Base-by-base conservation (phyloP, 345 rosid genomes). In the Limnanthes douglasii region DNA sequence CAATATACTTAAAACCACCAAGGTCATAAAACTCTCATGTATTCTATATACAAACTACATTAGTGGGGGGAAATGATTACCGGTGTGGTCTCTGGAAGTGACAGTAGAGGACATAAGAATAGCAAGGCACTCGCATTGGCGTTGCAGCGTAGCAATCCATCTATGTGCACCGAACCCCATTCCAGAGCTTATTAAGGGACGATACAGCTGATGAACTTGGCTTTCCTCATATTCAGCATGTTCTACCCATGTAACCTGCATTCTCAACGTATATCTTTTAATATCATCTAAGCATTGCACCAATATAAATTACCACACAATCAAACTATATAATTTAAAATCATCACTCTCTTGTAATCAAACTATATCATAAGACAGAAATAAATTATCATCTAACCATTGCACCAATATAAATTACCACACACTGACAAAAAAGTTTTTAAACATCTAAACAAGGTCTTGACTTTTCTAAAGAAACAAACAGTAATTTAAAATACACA, bases 91-190 rank as follows among this genome's bases (percentile, higher is more conserved):
- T 31, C 52, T 56, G 10, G 56, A n/a, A 8, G 72, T 43, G 22
- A 53, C 68, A 9, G 51, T 28, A 3, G 92, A 64, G 19, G 80
- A 68, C 73, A 69, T 56, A 43, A 71, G 78, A 27, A 68, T 56
- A 4, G 75, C 73, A 8, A 71, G 56, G 56, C 70, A 54, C 35
- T 71, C 65, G 53, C 69, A 65, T 7, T 74, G 85, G 30, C 84
- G 63, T 39, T 71, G 81, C 17, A 78, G 77, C 15, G 85, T 64
- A 24, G 92, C 67, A 2, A 74, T 30, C 92, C 81, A 74, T 10
- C 78, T 45, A 11, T 59, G 75, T 0, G 85, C 70, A 2, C 92
- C 92, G 22, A 74, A 78, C 10, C 78, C 85, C 53, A 68, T 56
- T 23, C 92, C 80, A 20, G 70, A 68, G 21, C 62, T 40, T 11